A percentile compares a stretch with the other conserved stretches of the same genome.
These are phyloP conservation scores for Blastobotrys aristatus DNA, from an alignment of 1,139 yeast species.

Conservation along the genomic window DNA sequence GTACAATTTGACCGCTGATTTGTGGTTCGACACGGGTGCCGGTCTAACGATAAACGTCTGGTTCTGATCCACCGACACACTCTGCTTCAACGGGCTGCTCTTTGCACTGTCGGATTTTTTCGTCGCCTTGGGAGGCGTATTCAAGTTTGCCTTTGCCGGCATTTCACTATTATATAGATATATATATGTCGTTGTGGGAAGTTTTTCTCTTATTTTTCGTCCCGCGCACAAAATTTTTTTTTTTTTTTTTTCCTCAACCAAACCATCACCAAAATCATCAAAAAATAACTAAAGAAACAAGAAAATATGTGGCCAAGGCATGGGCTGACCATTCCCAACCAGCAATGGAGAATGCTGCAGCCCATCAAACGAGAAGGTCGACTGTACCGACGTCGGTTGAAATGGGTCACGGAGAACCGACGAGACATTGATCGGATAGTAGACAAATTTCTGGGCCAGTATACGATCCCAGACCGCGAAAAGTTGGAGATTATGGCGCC, in stretches of 20 bases:
- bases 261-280: background rate
- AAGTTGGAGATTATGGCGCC: constrained; percentile 4
- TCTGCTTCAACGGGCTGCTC: constrained; percentile 12
- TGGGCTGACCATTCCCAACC: too few species aligned
- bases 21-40: constrained; percentile 31
- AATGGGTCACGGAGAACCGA: too few species aligned
- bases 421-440: too few species aligned
- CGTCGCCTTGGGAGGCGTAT: constrained; percentile 19
- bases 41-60: constrained; percentile 52
- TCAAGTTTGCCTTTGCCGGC: constrained; percentile 16
- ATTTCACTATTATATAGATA: background rate
- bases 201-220: background rate
- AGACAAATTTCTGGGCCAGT: too few species aligned
- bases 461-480: constrained; percentile 1
- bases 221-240: too few species aligned
- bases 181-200: background rate
- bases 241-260: background rate
- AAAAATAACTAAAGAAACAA: too few species aligned
- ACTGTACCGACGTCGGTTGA: too few species aligned
- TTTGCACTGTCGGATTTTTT: background rate
- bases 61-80: constrained; percentile 5
- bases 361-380: too few species aligned
- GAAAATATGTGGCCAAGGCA: too few species aligned
- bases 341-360: too few species aligned
- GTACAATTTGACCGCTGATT: constrained; percentile 40